phyloP scores from a whole-genome alignment of 352 stramenopile species.

The Pythium insidiosum region DNA sequence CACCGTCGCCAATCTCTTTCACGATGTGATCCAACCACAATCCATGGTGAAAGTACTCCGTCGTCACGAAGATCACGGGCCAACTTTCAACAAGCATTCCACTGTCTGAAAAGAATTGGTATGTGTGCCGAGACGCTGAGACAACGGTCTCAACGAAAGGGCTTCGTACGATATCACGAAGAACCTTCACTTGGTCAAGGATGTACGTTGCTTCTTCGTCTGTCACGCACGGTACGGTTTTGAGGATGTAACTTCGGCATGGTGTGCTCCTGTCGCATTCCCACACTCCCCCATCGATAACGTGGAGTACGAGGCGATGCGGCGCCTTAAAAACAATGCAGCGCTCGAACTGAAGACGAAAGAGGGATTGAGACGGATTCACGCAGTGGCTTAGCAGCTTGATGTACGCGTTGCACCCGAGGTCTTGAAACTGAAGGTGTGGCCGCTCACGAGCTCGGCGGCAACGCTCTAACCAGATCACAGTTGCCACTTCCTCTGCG shows the following conservation, averaged over 20 bases:
- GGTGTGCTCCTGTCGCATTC: neutral
- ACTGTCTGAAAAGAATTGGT: slow-evolving; percentile 53
- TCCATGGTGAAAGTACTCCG: slow-evolving; percentile 29
- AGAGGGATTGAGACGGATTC: slow-evolving; percentile 34
- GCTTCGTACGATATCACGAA: slow-evolving; percentile 29
- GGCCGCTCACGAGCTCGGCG: slow-evolving; percentile 29
- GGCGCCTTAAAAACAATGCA: slow-evolving; percentile 29
- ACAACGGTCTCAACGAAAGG: slow-evolving; percentile 26
- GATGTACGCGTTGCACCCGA: slow-evolving; percentile 35
- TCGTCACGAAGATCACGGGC: slow-evolving; percentile 42
- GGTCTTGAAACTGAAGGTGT: slow-evolving; percentile 36
- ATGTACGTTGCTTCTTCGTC: slow-evolving; percentile 28
- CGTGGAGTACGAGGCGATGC: slow-evolving; percentile 30
- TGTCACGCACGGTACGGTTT: slow-evolving; percentile 34
- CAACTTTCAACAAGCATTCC: slow-evolving; percentile 55
- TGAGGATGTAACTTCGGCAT: slow-evolving; percentile 23
- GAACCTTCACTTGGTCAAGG: slow-evolving; percentile 20
- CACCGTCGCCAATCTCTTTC: neutral
- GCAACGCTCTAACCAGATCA: slow-evolving; percentile 38
- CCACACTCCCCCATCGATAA: slow-evolving; percentile 13
- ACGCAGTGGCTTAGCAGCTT: slow-evolving; percentile 44
- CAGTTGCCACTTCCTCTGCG: slow-evolving; percentile 33
- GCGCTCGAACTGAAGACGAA: slow-evolving; percentile 34
- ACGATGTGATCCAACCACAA: slow-evolving; percentile 30
- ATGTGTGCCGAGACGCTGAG: slow-evolving; percentile 34